Conservation (phyloP, 2,329 filamentous ascomycete species). For the Pseudopithomyces chartarum region DNA sequence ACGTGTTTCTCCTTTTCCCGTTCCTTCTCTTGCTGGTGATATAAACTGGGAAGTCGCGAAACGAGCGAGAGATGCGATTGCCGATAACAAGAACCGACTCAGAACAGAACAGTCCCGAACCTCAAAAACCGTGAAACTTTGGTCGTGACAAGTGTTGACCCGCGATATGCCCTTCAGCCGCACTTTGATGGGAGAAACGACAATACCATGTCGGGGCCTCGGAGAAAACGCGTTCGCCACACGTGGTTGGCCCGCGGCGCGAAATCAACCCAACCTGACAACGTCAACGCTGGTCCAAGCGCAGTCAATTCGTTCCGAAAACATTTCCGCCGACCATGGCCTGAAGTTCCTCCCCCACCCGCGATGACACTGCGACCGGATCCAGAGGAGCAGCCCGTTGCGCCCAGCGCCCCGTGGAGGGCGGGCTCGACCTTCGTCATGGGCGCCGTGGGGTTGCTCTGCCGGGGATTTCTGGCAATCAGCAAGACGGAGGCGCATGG, state of each 20-base stretch:
- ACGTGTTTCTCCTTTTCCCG: background rate
- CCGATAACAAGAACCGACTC: background rate
- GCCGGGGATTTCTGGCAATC: slow-evolving; percentile 74
- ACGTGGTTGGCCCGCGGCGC: slow-evolving; percentile 15
- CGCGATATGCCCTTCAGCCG: background rate
- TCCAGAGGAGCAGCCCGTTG: slow-evolving; percentile 50
- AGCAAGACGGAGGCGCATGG: slow-evolving; percentile 79
- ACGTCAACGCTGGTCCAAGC: background rate
- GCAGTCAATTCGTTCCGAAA: background rate
- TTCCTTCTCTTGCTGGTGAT: background rate
- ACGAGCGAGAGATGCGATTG: too few species aligned
- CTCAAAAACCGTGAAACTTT: background rate
- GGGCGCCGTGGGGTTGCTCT: slow-evolving; percentile 72
- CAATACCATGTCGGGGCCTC: slow-evolving; percentile 11
- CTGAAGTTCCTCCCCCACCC: slow-evolving; percentile 11
- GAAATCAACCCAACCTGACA: background rate
- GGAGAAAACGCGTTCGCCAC: slow-evolving; percentile 16
- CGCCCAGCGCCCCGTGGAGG: slow-evolving; percentile 72
- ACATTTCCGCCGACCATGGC: slow-evolving; percentile 6
- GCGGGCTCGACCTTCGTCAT: slow-evolving; percentile 75
- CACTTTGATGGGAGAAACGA: background rate
- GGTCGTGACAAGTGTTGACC: background rate
- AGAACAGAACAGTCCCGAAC: background rate
- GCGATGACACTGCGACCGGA: slow-evolving; percentile 46
- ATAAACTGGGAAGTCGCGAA: background rate